These are phyloP conservation scores for Rhizoctonia solani DNA, from an alignment of 1,284 basidiomycete genomes.

Conservation along the genomic window DNA sequence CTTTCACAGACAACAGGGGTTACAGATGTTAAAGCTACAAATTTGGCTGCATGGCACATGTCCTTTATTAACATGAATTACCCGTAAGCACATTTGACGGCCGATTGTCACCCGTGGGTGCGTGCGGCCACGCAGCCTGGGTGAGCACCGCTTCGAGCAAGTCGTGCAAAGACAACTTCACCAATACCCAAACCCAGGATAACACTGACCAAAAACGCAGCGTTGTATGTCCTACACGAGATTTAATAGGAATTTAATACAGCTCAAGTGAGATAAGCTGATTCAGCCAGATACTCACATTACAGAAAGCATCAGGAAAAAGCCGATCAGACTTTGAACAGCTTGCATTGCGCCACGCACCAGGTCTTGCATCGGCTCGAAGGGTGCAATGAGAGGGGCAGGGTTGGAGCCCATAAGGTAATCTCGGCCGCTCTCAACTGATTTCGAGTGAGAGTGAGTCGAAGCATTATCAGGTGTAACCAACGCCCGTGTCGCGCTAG, in stretches of 20 bases:
- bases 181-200: conserved; percentile 66
- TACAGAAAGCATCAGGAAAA: conserved; percentile 67
- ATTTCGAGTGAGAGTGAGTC: conserved; percentile 28
- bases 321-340: conserved; percentile 60
- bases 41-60: too few relatives aligned
- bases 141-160: conserved; percentile 26
- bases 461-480: conserved; percentile 27
- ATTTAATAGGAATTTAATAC: neutral
- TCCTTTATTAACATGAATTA: too few relatives aligned
- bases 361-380: conserved; percentile 62
- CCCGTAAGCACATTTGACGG: too few relatives aligned
- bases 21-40: too few relatives aligned
- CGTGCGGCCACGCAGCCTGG: conserved; percentile 27
- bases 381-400: conserved; percentile 50
- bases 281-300: conserved; percentile 59
- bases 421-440: conserved; percentile 8
- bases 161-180: conserved; percentile 63
- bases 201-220: conserved; percentile 66
- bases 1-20: too few relatives aligned
- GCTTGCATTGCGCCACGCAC: conserved; percentile 62
- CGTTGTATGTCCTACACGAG: conserved; percentile 68
- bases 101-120: neutral
- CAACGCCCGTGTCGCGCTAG: neutral
- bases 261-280: too few relatives aligned
- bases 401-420: neutral